Evolutionary conservation across 495 filamentous ascomycete genomes (phyloP), one percentile per base, ranked within the genome.

Genomic region (Penicillium argentinense): DNA sequence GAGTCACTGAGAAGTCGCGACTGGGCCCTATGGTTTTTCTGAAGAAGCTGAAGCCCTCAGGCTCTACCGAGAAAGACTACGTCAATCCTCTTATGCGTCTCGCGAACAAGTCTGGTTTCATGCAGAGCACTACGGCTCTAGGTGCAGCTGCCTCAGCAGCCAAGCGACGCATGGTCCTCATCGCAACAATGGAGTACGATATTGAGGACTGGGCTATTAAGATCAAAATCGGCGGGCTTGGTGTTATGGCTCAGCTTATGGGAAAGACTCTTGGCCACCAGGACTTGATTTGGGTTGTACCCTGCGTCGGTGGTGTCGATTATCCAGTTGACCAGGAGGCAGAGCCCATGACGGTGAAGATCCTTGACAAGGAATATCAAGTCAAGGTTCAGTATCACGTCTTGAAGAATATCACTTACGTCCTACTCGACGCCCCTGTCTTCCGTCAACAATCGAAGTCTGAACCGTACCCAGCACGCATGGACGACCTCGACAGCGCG

Each of bases 131-230:
- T 4, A 61, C 69, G 19, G 67, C 65, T 3, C 63, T 75, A 21
- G 76, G 67, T 19, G 64, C 68, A 47, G 66, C 22, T 9, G 39
- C 46, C 9, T 51, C 59, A 8, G 56, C 67, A 2, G 67, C 60
- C 6, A 70, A 62, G 42, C 55, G 78, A 13, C 71, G 78, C 9
- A 81, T 75, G 42, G 79, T 85, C 3, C 67, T 87, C 11, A 85
- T 86, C 34, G 83, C 83, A 7, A 86, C 83, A 32, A 84, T 88
- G 78, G 84, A 86, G 59, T 87, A 87, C 57, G 80, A 85, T 45
- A 87, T 87, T 48, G 82, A 86, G 43, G 84, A 86, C 51, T 86
- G 83, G 75, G 71, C 60, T 2, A 85, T 88, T 63, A 88, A 86
- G 64, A 80, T 87, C 59, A 88, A 88, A 63, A 87, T 87, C 46